Evolutionary conservation across 352 stramenopile species (phyloP), one percentile per base, ranked within the genome.

Genomic region (Plasmopara muralis): DNA sequence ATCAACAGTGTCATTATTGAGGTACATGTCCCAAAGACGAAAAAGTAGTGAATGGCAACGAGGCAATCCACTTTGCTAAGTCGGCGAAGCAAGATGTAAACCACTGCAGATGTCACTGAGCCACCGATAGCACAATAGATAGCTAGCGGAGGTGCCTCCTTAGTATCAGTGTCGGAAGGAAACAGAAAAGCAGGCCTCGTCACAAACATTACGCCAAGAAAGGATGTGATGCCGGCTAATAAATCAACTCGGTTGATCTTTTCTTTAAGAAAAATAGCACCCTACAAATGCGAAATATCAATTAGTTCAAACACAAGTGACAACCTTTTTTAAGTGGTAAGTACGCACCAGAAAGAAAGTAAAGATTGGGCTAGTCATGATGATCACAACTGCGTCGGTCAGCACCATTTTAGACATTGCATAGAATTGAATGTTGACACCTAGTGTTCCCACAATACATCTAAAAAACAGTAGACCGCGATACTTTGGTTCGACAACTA

Each of bases 361-460:
- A 44, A 77, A 64, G 14, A 85, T 71, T 1, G 78, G 78, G 9
- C 59, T 80, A 28, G 53, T 60, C 12, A 49, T 14, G 33, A 85
- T 77, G 57, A 89, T 55, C n/a, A 60, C 75, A 12, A 71, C 70
- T 13, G 76, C 78, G 45, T 89, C 78, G 0, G 78, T 79, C 18
- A 89, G 62, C 15, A 86, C 76, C 78, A 89, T 89, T 51, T 87
- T 68, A 6, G 75, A 73, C 42, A 87, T 66, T 1, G 75, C 70
- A 42, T 84, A 89, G 50, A 83, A 86, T 12, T 62, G 54, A 31
- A 87, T 57, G 12, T 64, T 72, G 15, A 87, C 62, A 15, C 68
- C 66, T 16, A 81, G 16, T 18, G 74, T 79, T 41, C 76, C 76
- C 46, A 81, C 62, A 34, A 83, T 50, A 46, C 68, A 25, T 25